Conservation (phyloP, 306 rosid genomes). For the Prunus mongolica region DNA sequence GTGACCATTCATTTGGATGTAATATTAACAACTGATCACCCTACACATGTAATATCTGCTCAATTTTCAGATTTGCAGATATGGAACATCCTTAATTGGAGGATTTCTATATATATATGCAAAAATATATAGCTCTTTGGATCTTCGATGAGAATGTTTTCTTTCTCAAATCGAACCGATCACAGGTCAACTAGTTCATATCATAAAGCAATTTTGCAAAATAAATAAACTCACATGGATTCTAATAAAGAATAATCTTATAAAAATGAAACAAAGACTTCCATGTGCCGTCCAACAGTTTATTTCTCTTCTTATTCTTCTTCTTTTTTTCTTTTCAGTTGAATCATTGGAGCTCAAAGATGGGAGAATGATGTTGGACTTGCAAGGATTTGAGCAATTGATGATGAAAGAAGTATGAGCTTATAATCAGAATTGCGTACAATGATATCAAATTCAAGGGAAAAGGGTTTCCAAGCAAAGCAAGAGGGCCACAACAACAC, state of each 20-base stretch:
- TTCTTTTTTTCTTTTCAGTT: background rate
- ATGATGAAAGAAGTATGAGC: background rate
- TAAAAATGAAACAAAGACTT: background rate
- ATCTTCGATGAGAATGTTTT: background rate
- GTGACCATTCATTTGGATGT: background rate
- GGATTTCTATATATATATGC: background rate
- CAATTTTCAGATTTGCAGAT: background rate
- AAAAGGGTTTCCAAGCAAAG: slow-evolving; percentile 37
- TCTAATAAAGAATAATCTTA: background rate
- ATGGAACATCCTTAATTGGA: background rate
- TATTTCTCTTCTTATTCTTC: background rate
- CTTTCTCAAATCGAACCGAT: background rate
- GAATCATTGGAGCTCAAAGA: slow-evolving; percentile 6
- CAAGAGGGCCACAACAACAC: slow-evolving; percentile 29
- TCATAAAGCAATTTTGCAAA: background rate
- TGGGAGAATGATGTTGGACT: slow-evolving; percentile 1
- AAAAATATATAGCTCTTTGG: background rate
- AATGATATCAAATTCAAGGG: slow-evolving; percentile 56
- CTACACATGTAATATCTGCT: background rate
- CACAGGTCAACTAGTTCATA: background rate
- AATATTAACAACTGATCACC: background rate
- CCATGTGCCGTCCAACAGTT: background rate
- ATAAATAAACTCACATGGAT: background rate
- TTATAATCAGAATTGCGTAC: slow-evolving; percentile 14
- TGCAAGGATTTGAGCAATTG: background rate